Conservation (phyloP, 2,329 filamentous ascomycete species). For the Ophiostoma pallidulum region DNA sequence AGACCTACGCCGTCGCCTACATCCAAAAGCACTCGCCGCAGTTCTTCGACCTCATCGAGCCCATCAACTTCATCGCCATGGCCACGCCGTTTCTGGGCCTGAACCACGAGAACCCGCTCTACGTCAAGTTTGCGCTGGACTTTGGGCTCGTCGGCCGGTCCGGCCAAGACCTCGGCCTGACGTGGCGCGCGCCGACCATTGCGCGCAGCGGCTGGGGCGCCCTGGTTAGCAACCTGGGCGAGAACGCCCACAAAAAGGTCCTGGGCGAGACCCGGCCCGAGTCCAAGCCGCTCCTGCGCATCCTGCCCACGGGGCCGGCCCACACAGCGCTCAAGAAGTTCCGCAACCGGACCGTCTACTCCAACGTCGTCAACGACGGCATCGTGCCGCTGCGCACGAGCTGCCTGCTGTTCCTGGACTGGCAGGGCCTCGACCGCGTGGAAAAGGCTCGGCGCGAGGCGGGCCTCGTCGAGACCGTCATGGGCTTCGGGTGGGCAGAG, state of each 20-base stretch:
- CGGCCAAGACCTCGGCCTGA: slow-evolving; percentile 87
- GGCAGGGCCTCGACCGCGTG: slow-evolving; percentile 85
- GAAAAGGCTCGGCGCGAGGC: slow-evolving; percentile 91
- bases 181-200: slow-evolving; percentile 83
- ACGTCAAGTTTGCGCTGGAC: slow-evolving; percentile 93
- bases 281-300: slow-evolving; percentile 79
- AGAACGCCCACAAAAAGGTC: slow-evolving; percentile 51
- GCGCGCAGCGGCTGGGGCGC: slow-evolving; percentile 81
- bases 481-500: slow-evolving; percentile 91
- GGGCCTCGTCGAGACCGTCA: slow-evolving; percentile 83
- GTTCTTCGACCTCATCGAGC: slow-evolving; percentile 79
- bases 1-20: slow-evolving; percentile 92
- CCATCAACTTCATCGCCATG: slow-evolving; percentile 82
- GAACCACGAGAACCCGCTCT: slow-evolving; percentile 95
- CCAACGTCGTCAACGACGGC: slow-evolving; percentile 94
- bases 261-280: slow-evolving; percentile 57
- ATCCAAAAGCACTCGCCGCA: slow-evolving; percentile 90
- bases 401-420: slow-evolving; percentile 92
- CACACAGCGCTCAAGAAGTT: slow-evolving; percentile 82
- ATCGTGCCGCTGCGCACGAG: slow-evolving; percentile 93
- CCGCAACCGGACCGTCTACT: slow-evolving; percentile 83
- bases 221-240: slow-evolving; percentile 71
- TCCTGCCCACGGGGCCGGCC: slow-evolving; percentile 83
- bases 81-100: slow-evolving; percentile 83
- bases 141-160: slow-evolving; percentile 95